Conservation (phyloP, 163 green algal species). For the Chloromonas sp. region DNA sequence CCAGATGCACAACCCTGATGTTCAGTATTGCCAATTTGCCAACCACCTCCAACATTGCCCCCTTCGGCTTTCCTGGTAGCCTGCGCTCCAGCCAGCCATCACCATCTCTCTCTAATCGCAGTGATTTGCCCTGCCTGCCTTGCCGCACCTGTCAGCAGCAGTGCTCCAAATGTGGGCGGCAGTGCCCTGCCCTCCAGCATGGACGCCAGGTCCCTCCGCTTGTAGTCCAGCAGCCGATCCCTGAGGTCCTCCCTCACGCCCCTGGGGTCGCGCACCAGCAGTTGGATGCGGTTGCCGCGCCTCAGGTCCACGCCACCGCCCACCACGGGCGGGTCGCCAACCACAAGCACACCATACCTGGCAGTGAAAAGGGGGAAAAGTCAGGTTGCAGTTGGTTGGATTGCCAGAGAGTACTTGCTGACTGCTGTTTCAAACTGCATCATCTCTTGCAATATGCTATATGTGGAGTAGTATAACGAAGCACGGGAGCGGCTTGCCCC, state of each 20-base stretch:
- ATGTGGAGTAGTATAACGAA: background rate
- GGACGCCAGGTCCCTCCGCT: slow-evolving; percentile 17
- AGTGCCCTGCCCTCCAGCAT: slow-evolving; percentile 1
- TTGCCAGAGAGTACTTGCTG: background rate
- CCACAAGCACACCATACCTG: slow-evolving; percentile 7
- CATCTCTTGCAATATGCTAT: background rate
- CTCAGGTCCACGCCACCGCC: background rate
- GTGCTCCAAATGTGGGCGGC: slow-evolving; percentile 13
- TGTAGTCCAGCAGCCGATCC: slow-evolving; percentile 11
- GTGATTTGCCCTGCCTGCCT: no score
- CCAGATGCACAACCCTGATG: no score
- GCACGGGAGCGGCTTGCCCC: background rate
- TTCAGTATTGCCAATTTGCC: no score
- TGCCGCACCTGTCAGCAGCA: slow-evolving; percentile 11
- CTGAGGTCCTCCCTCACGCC: slow-evolving; percentile 5
- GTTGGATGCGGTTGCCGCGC: slow-evolving; percentile 3
- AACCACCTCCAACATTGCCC: no score
- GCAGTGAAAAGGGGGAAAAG: background rate
- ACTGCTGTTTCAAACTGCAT: background rate
- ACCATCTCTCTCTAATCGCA: no score
- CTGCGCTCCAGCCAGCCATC: no score
- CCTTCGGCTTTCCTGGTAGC: no score
- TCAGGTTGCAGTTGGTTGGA: background rate
- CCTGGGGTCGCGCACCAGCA: slow-evolving; percentile 10
- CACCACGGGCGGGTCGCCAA: slow-evolving; percentile 4